Base-by-base conservation (phyloP, 176 grass and related monocot genomes). In the Aegilops tauschii region DNA sequence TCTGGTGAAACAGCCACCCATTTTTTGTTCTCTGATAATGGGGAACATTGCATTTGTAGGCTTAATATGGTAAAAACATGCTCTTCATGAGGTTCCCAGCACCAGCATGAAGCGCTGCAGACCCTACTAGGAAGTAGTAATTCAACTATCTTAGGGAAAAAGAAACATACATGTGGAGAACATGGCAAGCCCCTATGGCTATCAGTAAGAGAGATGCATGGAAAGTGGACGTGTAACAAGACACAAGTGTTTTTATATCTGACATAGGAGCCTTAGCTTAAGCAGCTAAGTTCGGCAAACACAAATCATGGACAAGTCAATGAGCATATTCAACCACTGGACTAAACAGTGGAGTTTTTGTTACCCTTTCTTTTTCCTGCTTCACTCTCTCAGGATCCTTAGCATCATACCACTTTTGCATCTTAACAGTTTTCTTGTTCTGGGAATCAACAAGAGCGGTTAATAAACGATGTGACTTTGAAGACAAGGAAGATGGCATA, bases 401-500 rank as follows among this genome's bases (percentile, higher is more conserved):
- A 66, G 90, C 87, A 44, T 95, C 95, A 80, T 94, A 90, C 87
- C 97, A 99, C 79, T 96, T 99, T 84, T 93, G 93, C 87, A 99
- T 95, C 85, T 96, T 96, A 80, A 93, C 90, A 7, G 93, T 95
- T 87, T 94, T 99, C 82, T 94, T 99, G 87, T 99, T 90, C 69
- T 93, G 92, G 82, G 97, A 99, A 89, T 96, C 97, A 87, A 99
- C 94, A 79, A 99, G 87, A 44, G 97, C 94, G 78, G 92, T 99
- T 78, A 99, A 87, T 82, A 94, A 89, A 52, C 92, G 90, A 91
- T 99, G 94, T 0, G 94, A 99, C 80, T 96, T 96, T 54, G 97
- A 96, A 86, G 92, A 94, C 69, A 99, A 89, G 73, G 97, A 99
- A 88, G 97, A 99, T 88, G 97, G 97, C 94, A 94, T 99, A 79